Evolutionary conservation across 768 basidiomycete genomes (phyloP).

Genomic region (Tulasnella calospora): DNA sequence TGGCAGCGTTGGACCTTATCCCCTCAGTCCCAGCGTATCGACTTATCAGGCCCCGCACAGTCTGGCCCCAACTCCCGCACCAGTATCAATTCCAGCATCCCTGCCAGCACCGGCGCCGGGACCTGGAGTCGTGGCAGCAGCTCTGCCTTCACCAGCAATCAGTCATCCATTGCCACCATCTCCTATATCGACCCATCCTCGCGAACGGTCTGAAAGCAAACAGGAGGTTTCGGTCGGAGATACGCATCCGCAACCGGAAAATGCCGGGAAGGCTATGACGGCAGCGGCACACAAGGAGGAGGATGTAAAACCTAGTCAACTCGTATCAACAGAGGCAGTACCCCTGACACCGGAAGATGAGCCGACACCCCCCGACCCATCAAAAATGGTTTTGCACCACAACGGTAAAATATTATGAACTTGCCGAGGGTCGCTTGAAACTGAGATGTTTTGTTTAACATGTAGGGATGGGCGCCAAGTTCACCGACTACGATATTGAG

Average conservation of each 20-base stretch:
- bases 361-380: constrained; percentile 13
- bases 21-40: constrained; percentile 2
- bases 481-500: constrained; percentile 16
- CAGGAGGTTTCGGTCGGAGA: neutral
- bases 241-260: neutral
- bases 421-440: neutral
- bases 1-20: neutral
- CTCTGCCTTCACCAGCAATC: neutral
- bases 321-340: neutral
- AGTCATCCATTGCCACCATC: constrained; percentile 10
- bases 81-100: neutral
- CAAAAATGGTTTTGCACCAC: constrained; percentile 19
- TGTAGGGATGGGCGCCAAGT: constrained; percentile 19
- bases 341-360: constrained; percentile 14
- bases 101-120: neutral
- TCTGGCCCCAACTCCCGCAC: neutral
- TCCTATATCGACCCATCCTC: neutral
- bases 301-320: neutral
- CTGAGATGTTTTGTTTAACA: neutral
- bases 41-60: neutral
- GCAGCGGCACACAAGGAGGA: neutral
- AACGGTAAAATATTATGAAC: neutral
- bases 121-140: neutral
- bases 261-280: neutral
- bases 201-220: constrained; percentile 15